A percentile compares a stretch with the other conserved stretches of the same genome.
phyloP scores from a whole-genome alignment of 495 filamentous ascomycete genomes.

The Glarea lozoyensis region DNA sequence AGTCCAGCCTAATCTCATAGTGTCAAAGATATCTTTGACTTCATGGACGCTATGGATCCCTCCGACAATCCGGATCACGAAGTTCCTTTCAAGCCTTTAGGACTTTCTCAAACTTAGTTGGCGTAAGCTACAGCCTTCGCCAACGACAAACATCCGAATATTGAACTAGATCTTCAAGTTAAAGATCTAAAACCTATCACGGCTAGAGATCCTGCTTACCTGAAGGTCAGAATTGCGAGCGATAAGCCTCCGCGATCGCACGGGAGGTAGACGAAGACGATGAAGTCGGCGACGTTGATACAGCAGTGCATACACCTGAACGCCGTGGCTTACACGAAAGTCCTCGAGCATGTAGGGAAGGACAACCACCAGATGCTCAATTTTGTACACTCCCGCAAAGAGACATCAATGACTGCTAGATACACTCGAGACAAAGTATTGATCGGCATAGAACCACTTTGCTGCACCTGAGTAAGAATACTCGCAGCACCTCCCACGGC shows the following conservation, averaged over 20 bases:
- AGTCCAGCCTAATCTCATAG: conserved; percentile 32
- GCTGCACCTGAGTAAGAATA: no score
- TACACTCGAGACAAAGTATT: conserved; percentile 93
- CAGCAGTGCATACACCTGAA: conserved; percentile 97
- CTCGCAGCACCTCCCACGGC: no score
- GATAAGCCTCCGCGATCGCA: no score
- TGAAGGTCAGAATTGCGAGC: conserved; percentile 81
- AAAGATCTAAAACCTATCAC: conserved; percentile 71
- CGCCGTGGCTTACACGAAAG: conserved; percentile 95
- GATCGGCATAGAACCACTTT: no score
- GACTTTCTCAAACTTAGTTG: conserved; percentile 73
- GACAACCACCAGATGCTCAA: conserved; percentile 95
- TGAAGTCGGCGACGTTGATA: conserved; percentile 62
- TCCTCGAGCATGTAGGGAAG: conserved; percentile 89
- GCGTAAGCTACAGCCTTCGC: conserved; percentile 87
- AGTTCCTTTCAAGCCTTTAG: conserved; percentile 63
- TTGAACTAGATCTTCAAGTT: conserved; percentile 82
- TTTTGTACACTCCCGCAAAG: conserved; percentile 96
- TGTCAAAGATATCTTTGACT: conserved; percentile 90
- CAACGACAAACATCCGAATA: conserved; percentile 91
- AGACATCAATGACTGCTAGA: conserved; percentile 93
- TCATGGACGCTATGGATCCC: conserved; percentile 98
- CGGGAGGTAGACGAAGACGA: conserved; percentile 57
- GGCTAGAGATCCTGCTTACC: conserved; percentile 70
- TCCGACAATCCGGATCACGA: conserved; percentile 75